Base-by-base conservation (phyloP, 352 stramenopile genomes). In the Phytophthora pistaciae region DNA sequence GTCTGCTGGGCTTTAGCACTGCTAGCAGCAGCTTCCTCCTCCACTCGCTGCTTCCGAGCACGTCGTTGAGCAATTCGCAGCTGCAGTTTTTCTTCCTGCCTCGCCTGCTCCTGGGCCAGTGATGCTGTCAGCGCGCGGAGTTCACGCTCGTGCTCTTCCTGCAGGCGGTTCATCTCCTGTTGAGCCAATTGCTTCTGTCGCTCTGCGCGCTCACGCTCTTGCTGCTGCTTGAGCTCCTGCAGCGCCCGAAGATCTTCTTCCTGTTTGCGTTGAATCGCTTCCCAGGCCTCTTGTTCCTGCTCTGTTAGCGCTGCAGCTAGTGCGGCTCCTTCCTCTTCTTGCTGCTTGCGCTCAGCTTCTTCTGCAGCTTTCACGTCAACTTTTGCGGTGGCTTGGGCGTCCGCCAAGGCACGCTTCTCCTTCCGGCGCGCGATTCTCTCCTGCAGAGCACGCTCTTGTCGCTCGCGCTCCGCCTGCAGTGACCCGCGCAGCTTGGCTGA, bases 61-160 rank as follows among this genome's bases (percentile, higher is more conserved):
- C 82, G 76, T 9, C 85, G 72, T 60, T 83, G 76, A 13, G 74
- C 72, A 31, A 92, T 91, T 14, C 85, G 85, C 55, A 89, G 81
- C 48, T 92, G 80, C 20, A 94, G 69, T 46, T 88, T 90, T 36
- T 84, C 69, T 64, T 94, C 87, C 57, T 93, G 87, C 14, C 82
- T 76, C 38, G 77, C 76, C 36, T 90, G 85, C 21, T 95, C 87
- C 5, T 74, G 77, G 9, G 78, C 64, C 18, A 93, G 62, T 4
- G 87, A 89, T 0, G 66, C 58, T 16, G 79, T 74, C 13, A 94
- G 57, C 6, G 60, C 67, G 18, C 66, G 68, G 48, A 88, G 70
- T 25, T 94, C 87, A n/a, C 72, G 66, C 56, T 87, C 85, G 46
- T 94, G 85, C 40, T 92, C 83, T 5, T 80, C 56, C 33, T 86